Conservation (phyloP, 2,329 filamentous ascomycete genomes). For the Ophiobolus disseminans region DNA sequence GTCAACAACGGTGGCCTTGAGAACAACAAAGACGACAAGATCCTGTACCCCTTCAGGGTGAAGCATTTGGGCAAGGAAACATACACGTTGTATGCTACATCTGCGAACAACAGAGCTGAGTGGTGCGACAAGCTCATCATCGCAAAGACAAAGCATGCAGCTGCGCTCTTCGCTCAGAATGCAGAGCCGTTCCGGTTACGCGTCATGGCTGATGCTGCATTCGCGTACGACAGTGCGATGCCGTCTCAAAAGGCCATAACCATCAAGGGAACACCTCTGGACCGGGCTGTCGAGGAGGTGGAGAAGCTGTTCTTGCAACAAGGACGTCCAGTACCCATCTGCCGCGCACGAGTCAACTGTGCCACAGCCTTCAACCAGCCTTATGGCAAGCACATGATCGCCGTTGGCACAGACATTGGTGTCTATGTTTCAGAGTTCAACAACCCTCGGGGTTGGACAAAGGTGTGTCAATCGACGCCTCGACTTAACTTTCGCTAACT, state of each 20-base stretch:
- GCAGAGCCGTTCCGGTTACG: slow-evolving; percentile 93
- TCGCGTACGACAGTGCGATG: slow-evolving; percentile 75
- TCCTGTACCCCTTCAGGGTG: slow-evolving; percentile 91
- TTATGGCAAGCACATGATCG: slow-evolving; percentile 84
- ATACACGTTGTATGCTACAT: slow-evolving; percentile 87
- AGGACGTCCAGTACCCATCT: slow-evolving; percentile 78
- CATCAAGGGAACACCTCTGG: slow-evolving; percentile 89
- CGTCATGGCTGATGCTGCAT: slow-evolving; percentile 91
- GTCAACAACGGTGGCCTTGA: slow-evolving; percentile 59
- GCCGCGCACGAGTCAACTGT: slow-evolving; percentile 87
- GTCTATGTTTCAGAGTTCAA: slow-evolving; percentile 88
- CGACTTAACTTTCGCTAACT: slow-evolving; percentile 32
- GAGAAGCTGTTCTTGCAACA: slow-evolving; percentile 72
- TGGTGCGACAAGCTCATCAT: slow-evolving; percentile 96
- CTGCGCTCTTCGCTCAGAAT: slow-evolving; percentile 87
- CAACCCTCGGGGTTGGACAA: slow-evolving; percentile 89
- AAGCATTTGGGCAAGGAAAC: slow-evolving; percentile 95
- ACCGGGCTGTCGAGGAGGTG: slow-evolving; percentile 87
- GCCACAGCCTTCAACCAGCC: slow-evolving; percentile 85
- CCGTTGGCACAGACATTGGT: slow-evolving; percentile 93
- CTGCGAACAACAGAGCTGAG: slow-evolving; percentile 75
- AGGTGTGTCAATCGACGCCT: slow-evolving; percentile 63
- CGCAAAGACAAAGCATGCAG: slow-evolving; percentile 92
- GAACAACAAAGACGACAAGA: slow-evolving; percentile 70
- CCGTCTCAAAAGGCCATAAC: slow-evolving; percentile 68